Conservation (phyloP, 192 early-diverging fungal species). For the Backusella psychrophila region DNA sequence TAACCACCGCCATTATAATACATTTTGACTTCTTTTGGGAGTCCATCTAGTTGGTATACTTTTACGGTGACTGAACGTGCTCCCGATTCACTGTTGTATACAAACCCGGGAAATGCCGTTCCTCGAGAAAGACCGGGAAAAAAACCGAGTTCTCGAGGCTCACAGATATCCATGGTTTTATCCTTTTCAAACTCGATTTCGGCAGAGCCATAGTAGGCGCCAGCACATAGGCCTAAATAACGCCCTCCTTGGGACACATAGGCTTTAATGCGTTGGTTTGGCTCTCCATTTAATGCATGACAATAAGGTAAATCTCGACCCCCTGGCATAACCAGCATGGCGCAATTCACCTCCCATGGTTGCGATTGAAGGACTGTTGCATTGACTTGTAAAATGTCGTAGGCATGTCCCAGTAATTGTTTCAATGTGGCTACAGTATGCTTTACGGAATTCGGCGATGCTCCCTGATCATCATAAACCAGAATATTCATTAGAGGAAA, state of each 20-base stretch:
- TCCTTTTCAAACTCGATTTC: conserved; percentile 81
- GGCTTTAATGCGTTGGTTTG: conserved; percentile 57
- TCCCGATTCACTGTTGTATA: conserved; percentile 77
- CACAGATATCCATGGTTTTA: conserved; percentile 62
- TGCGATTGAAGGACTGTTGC: conserved; percentile 65
- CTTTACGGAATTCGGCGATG: conserved; percentile 54
- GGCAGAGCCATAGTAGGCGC: conserved; percentile 75
- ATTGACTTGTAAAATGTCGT: conserved; percentile 88
- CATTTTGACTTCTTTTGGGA: conserved; percentile 26
- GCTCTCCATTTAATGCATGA: conserved; percentile 60
- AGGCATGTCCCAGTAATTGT: conserved; percentile 70
- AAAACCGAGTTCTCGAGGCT: conserved; percentile 71
- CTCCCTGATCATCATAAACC: conserved; percentile 78
- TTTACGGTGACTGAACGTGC: conserved; percentile 58
- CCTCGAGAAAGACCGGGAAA: conserved; percentile 70
- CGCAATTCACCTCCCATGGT: conserved; percentile 87
- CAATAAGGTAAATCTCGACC: conserved; percentile 86
- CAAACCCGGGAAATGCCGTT: conserved; percentile 78
- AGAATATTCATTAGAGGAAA: conserved; percentile 68
- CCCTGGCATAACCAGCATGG: conserved; percentile 86
- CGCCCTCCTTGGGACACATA: conserved; percentile 76
- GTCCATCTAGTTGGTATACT: conserved; percentile 24
- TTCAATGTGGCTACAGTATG: conserved; percentile 72
- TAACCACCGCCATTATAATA: conserved; percentile 78
- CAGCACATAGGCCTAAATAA: conserved; percentile 93